Conservation (phyloP, 495 filamentous ascomycete genomes). For the Aspergillus incahuasiensis region DNA sequence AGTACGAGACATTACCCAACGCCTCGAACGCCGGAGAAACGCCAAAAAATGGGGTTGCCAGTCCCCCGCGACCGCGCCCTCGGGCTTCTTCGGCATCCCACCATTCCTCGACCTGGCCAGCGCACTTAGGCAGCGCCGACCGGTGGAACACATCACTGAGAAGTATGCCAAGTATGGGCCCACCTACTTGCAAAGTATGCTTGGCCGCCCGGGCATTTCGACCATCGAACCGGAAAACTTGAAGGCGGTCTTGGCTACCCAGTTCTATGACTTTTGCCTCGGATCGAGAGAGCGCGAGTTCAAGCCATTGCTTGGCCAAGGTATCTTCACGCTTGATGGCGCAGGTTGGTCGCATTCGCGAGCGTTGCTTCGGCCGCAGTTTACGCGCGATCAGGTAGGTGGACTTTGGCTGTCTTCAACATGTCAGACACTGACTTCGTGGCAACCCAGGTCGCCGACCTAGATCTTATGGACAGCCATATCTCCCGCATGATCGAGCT, state of each 20-base stretch:
- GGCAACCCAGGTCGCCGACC: constrained; percentile 32
- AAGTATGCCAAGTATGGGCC: constrained; percentile 31
- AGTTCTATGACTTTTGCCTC: constrained; percentile 66
- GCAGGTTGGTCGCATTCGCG: constrained; percentile 58
- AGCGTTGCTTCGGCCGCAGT: constrained; percentile 50
- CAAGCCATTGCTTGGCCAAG: constrained; percentile 49
- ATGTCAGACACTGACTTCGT: background rate
- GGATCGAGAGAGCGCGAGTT: constrained; percentile 44
- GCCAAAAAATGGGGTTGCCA: constrained; percentile 37
- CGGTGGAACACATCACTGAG: constrained; percentile 32
- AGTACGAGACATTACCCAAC: constrained; percentile 23
- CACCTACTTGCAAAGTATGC: constrained; percentile 30
- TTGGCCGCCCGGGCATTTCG: constrained; percentile 31
- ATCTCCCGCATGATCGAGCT: constrained; percentile 48
- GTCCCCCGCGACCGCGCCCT: constrained; percentile 16
- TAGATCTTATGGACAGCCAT: constrained; percentile 53
- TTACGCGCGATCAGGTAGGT: constrained; percentile 45
- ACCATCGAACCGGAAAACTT: constrained; percentile 81
- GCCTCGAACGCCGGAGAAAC: constrained; percentile 25
- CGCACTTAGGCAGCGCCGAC: constrained; percentile 29
- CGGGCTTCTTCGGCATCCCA: constrained; percentile 30
- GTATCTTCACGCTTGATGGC: constrained; percentile 71
- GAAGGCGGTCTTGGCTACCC: constrained; percentile 75
- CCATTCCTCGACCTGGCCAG: constrained; percentile 24
- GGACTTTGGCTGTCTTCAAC: background rate